Evolutionary conservation across 148 eudicot species (phyloP).

Genomic region (Oxyria digyna): DNA sequence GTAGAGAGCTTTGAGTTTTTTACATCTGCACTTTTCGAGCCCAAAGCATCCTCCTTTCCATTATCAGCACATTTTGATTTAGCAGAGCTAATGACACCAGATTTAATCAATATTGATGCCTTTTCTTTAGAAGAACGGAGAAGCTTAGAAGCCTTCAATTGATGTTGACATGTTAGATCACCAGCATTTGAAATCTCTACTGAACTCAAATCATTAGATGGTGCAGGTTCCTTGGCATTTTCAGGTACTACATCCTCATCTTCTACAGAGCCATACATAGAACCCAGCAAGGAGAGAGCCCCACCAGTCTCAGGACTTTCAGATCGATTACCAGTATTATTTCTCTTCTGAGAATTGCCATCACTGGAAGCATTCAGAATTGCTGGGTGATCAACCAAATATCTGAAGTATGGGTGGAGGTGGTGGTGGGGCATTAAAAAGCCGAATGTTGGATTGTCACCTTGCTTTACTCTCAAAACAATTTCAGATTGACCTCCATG

Average conservation of each 20-base stretch:
- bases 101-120: conserved; percentile 24
- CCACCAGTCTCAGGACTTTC: conserved; percentile 28
- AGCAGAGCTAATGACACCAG: conserved; percentile 17
- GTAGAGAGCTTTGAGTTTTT: conserved; percentile 21
- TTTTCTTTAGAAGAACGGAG: conserved; percentile 33
- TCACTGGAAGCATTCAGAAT: conserved; percentile 42
- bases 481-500: conserved; percentile 98
- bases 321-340: conserved; percentile 16
- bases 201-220: conserved; percentile 18
- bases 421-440: conserved; percentile 94
- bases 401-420: conserved; percentile 91
- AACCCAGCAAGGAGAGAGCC: conserved; percentile 86
- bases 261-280: conserved; percentile 76
- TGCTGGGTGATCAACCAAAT: conserved; percentile 74
- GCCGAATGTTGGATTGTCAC: conserved; percentile 94
- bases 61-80: conserved; percentile 31
- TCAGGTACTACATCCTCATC: conserved; percentile 60
- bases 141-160: conserved; percentile 16
- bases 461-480: conserved; percentile 89
- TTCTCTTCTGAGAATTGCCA: conserved; percentile 34
- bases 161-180: conserved; percentile 15
- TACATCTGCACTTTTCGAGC: conserved; percentile 20
- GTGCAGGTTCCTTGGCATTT: conserved; percentile 17
- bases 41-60: conserved; percentile 20
- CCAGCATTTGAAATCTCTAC: conserved; percentile 21